phyloP scores from a whole-genome alignment of 78 protist genomes.

The Dictyostelium citrinum region DNA sequence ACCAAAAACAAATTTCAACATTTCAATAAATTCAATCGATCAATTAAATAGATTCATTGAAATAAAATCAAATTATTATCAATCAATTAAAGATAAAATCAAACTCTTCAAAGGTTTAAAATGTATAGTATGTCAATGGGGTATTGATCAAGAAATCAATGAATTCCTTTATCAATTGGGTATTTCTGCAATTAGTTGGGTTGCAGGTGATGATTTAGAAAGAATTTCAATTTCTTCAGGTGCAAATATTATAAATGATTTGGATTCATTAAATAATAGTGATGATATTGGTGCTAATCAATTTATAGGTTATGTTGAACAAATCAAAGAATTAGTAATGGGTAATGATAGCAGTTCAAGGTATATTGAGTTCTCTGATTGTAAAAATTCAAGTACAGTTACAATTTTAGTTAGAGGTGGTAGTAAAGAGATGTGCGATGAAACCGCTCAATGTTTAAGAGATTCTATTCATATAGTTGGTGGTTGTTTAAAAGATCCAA shows the following conservation, averaged over 20 bases:
- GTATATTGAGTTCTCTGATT: not conserved
- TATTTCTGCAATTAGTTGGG: conserved; percentile 38
- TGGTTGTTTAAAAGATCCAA: conserved; percentile 21
- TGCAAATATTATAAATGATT: conserved; percentile 10
- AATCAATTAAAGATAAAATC: not conserved
- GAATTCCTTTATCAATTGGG: not conserved
- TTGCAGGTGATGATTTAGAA: conserved; percentile 51
- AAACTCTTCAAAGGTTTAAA: not conserved
- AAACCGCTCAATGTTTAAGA: conserved; percentile 14
- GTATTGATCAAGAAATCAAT: conserved; percentile 34
- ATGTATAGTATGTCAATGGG: conserved; percentile 69
- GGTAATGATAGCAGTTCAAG: not conserved
- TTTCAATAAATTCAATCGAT: not conserved
- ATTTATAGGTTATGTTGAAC: not conserved
- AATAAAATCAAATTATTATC: not conserved
- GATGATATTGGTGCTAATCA: not conserved
- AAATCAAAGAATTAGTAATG: not conserved
- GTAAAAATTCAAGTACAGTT: not conserved
- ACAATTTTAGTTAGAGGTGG: conserved; percentile 60
- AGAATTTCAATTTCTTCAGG: conserved; percentile 5
- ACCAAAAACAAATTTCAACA: conserved; percentile 1
- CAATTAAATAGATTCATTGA: not conserved
- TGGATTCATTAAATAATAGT: not conserved
- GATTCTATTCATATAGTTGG: conserved; percentile 35
- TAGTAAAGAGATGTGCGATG: conserved; percentile 42